phyloP scores from a whole-genome alignment of 768 basidiomycete species.

The Mycena polygramma region DNA sequence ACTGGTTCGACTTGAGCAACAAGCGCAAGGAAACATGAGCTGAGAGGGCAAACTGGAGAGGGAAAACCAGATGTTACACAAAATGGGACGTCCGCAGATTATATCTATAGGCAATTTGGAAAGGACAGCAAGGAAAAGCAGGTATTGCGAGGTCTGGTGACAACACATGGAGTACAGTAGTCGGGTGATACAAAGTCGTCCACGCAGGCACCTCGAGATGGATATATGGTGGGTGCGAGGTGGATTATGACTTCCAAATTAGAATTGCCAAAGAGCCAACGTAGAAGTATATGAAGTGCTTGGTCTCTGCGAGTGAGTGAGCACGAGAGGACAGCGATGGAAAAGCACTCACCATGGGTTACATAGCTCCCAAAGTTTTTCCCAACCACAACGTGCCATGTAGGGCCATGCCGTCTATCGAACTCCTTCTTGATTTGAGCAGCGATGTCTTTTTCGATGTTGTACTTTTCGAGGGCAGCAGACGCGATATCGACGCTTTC shows the following conservation, averaged over 20 bases:
- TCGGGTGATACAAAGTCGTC: conserved; percentile 24
- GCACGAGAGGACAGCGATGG: neutral
- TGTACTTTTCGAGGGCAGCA: conserved; percentile 89
- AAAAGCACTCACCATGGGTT: conserved; percentile 83
- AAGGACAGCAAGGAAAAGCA: conserved; percentile 14
- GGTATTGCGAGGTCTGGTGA: conserved; percentile 19
- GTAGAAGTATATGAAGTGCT: conserved; percentile 99
- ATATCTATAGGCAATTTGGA: too few relatives aligned
- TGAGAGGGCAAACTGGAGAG: too few relatives aligned
- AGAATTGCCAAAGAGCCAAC: conserved; percentile 93
- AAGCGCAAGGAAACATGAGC: too few relatives aligned
- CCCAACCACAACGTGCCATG: conserved; percentile 99
- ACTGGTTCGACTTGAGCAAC: too few relatives aligned
- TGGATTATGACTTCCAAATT: conserved; percentile 88
- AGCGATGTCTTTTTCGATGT: conserved; percentile 98
- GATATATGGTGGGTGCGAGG: neutral
- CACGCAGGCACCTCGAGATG: conserved; percentile 7
- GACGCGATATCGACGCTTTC: conserved; percentile 91
- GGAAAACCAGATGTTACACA: too few relatives aligned
- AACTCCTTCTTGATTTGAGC: conserved; percentile 99
- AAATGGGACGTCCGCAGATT: too few relatives aligned
- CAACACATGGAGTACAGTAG: conserved; percentile 27
- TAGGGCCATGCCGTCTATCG: conserved; percentile 91
- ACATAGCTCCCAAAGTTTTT: conserved; percentile 99
- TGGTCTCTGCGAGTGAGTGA: conserved; percentile 76